These are phyloP conservation scores for Houttuynia cordata DNA, from an alignment of 164 flowering plant species.

Conservation along the genomic window DNA sequence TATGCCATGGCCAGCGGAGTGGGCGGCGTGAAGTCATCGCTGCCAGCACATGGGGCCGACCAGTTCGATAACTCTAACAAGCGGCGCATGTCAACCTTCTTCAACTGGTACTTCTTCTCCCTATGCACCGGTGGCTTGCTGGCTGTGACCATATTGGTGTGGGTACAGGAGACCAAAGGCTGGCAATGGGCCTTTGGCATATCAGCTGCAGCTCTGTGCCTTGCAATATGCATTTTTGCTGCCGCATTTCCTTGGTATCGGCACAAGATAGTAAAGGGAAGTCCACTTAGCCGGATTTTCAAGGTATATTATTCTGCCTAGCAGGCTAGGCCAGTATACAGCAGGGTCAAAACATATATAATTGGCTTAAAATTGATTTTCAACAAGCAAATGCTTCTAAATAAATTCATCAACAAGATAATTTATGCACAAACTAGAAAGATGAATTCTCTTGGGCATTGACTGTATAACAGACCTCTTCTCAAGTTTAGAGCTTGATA, in stretches of 20 bases:
- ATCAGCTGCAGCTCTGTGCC: slow-evolving; percentile 1
- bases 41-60: slow-evolving; percentile 30
- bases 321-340: not conserved
- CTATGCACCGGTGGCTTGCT: slow-evolving; percentile 20
- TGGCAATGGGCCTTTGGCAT: slow-evolving; percentile 14
- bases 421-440: too few relatives aligned
- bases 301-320: slow-evolving; percentile 5
- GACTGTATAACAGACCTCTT: too few relatives aligned
- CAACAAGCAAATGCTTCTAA: too few relatives aligned
- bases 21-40: slow-evolving; percentile 31
- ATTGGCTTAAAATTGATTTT: too few relatives aligned
- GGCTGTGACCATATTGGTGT: slow-evolving; percentile 26
- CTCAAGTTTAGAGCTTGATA: too few relatives aligned
- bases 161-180: slow-evolving; percentile 25
- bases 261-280: slow-evolving; percentile 12
- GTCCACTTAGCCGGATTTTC: slow-evolving; percentile 11
- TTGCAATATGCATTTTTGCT: slow-evolving; percentile 7
- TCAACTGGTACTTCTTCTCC: slow-evolving; percentile 28
- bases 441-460: too few relatives aligned
- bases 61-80: slow-evolving; percentile 18
- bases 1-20: slow-evolving; percentile 31
- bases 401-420: too few relatives aligned
- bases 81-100: slow-evolving; percentile 22
- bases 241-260: slow-evolving; percentile 8
- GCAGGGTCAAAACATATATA: too few relatives aligned